phyloP scores from a whole-genome alignment of 495 filamentous ascomycete species.

The Copromyces sp. region DNA sequence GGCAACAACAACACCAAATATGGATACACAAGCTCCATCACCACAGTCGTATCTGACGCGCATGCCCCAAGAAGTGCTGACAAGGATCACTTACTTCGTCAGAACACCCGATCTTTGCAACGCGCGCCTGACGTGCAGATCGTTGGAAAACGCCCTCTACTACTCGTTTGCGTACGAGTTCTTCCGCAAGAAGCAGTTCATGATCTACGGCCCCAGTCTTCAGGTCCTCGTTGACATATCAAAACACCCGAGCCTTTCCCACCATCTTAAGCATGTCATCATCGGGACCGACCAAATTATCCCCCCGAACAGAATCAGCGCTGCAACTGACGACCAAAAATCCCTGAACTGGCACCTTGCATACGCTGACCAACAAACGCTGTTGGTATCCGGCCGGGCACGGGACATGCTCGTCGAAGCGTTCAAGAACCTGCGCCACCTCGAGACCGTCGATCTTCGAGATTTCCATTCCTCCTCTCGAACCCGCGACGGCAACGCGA shows the following conservation, averaged over 20 bases:
- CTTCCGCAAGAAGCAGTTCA: conserved; percentile 47
- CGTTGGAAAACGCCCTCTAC: conserved; percentile 33
- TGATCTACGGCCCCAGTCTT: conserved; percentile 38
- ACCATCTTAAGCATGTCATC: conserved; percentile 36
- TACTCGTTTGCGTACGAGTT: conserved; percentile 41
- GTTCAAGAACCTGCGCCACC: conserved; percentile 35
- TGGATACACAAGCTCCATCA: background rate
- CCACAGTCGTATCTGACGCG: conserved; percentile 6
- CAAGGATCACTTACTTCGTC: conserved; percentile 32
- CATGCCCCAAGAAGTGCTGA: conserved; percentile 31
- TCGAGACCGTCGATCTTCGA: conserved; percentile 39
- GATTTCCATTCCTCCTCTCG: conserved; percentile 32
- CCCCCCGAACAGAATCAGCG: background rate
- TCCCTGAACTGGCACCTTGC: background rate
- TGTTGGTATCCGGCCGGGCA: conserved; percentile 30
- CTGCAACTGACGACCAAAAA: background rate
- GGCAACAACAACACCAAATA: background rate
- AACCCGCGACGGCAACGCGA: conserved; percentile 18
- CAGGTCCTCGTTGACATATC: conserved; percentile 43
- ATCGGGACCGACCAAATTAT: conserved; percentile 29
- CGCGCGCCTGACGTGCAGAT: conserved; percentile 36
- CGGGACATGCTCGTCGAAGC: conserved; percentile 40
- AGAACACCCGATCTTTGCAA: conserved; percentile 35
- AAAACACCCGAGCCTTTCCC: conserved; percentile 32
- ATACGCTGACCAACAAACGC: conserved; percentile 14